Percentiles rank a stretch among this genome's conserved stretches.
phyloP scores from a whole-genome alignment of 2,329 filamentous ascomycete genomes.

The Dryadomyces quercivorus region DNA sequence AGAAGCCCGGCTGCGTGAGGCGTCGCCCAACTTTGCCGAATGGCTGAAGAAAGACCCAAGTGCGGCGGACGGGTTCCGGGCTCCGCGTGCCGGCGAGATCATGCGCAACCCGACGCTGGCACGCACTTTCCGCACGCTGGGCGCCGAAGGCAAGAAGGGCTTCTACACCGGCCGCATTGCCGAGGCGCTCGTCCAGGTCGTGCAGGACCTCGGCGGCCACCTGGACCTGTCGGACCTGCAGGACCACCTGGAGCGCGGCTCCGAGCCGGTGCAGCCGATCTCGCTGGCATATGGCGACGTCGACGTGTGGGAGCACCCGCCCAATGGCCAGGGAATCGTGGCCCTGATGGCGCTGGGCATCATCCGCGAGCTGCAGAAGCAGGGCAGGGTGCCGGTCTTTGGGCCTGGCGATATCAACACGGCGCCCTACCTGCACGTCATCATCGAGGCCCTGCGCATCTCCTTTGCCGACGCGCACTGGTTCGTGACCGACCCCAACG shows the following conservation, averaged over 20 bases:
- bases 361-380: constrained; percentile 69
- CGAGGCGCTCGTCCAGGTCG: constrained; percentile 66
- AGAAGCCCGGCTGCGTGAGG: constrained; percentile 51
- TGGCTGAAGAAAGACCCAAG: constrained; percentile 70
- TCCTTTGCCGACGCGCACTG: constrained; percentile 82
- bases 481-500: constrained; percentile 79
- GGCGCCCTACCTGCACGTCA: constrained; percentile 65
- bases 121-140: constrained; percentile 68
- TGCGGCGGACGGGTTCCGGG: constrained; percentile 56
- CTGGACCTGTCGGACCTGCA: constrained; percentile 70
- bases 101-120: constrained; percentile 78
- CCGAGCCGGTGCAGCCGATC: constrained; percentile 74
- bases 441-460: constrained; percentile 80
- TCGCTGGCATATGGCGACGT: constrained; percentile 60
- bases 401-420: constrained; percentile 64
- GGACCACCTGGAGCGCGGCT: constrained; percentile 54
- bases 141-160: constrained; percentile 69
- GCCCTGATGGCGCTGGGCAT: constrained; percentile 92
- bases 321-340: constrained; percentile 91
- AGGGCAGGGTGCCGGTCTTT: constrained; percentile 64
- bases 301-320: constrained; percentile 91
- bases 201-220: constrained; percentile 63
- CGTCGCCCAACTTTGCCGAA: constrained; percentile 77
- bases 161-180: constrained; percentile 85
- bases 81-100: constrained; percentile 71